phyloP scores from a whole-genome alignment of 2,329 filamentous ascomycete genomes.

The Periconia sp. region DNA sequence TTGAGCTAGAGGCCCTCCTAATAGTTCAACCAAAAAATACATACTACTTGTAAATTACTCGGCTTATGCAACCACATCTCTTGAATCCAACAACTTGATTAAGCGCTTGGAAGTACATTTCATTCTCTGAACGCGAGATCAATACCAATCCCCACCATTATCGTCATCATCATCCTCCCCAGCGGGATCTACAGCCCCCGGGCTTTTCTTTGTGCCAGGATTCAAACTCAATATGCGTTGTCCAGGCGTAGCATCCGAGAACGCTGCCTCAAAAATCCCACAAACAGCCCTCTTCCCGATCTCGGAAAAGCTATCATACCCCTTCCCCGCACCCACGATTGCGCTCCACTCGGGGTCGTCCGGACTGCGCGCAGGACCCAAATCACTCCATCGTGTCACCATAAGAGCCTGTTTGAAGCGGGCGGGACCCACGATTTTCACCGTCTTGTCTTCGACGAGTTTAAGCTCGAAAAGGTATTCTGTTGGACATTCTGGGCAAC shows the following conservation, averaged over 20 bases:
- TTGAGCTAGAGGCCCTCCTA: too few relatives aligned
- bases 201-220: constrained; percentile 53
- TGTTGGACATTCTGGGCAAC: constrained; percentile 63
- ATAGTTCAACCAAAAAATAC: too few relatives aligned
- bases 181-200: constrained; percentile 52
- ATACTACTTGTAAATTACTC: too few relatives aligned
- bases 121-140: neutral
- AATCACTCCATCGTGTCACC: constrained; percentile 63
- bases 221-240: constrained; percentile 62
- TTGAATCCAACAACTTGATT: too few relatives aligned
- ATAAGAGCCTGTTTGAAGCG: constrained; percentile 63
- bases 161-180: constrained; percentile 53
- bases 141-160: constrained; percentile 62
- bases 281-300: constrained; percentile 59
- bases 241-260: constrained; percentile 58
- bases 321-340: constrained; percentile 45
- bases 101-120: too few relatives aligned
- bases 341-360: constrained; percentile 57
- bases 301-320: constrained; percentile 57
- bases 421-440: constrained; percentile 40
- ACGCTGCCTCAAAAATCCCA: constrained; percentile 61
- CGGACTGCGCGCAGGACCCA: constrained; percentile 54
- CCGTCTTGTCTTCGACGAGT: constrained; percentile 56
- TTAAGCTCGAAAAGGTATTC: constrained; percentile 65
- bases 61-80: too few relatives aligned